A percentile compares a stretch with the other conserved stretches of the same genome.
Evolutionary conservation across 352 stramenopile species (phyloP).

Genomic region (Globisporangium nodosum): DNA sequence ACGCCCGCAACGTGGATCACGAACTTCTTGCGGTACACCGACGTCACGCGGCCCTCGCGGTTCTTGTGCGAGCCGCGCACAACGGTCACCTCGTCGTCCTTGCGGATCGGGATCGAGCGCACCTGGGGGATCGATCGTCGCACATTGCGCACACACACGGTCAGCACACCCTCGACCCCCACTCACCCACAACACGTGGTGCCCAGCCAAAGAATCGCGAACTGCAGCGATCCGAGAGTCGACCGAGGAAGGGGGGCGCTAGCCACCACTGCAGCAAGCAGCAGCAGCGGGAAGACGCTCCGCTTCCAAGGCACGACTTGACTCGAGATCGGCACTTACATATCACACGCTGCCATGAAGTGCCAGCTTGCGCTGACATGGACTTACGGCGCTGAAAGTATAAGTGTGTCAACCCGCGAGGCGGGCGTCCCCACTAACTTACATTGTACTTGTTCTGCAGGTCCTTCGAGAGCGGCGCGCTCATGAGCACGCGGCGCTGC

Average conservation of each 20-base stretch:
- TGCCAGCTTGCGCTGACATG: slow-evolving; percentile 84
- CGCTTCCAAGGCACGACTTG: too few species aligned
- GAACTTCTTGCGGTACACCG: slow-evolving; percentile 99
- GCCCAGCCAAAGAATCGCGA: background rate
- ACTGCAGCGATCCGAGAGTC: background rate
- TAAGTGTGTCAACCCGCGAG: slow-evolving; percentile 33
- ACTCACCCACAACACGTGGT: background rate
- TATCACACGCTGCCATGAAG: slow-evolving; percentile 87
- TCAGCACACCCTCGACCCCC: background rate
- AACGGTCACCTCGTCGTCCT: slow-evolving; percentile 99
- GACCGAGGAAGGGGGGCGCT: background rate
- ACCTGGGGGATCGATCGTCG: slow-evolving; percentile 48
- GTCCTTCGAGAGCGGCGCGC: slow-evolving; percentile 97
- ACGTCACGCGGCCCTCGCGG: slow-evolving; percentile 97
- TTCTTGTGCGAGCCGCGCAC: slow-evolving; percentile 97
- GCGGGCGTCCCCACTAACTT: slow-evolving; percentile 66
- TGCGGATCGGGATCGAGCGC: slow-evolving; percentile 97
- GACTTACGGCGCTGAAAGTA: slow-evolving; percentile 87
- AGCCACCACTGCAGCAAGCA: background rate
- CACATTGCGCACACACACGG: background rate
- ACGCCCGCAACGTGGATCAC: slow-evolving; percentile 99
- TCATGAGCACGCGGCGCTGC: slow-evolving; percentile 96
- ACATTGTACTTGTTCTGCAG: slow-evolving; percentile 99
- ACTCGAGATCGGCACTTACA: slow-evolving; percentile 59
- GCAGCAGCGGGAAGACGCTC: background rate